Evolutionary conservation across 257 asterid genomes (phyloP), one percentile per base, ranked within the genome.

Genomic region (Salvia rosmarinus): DNA sequence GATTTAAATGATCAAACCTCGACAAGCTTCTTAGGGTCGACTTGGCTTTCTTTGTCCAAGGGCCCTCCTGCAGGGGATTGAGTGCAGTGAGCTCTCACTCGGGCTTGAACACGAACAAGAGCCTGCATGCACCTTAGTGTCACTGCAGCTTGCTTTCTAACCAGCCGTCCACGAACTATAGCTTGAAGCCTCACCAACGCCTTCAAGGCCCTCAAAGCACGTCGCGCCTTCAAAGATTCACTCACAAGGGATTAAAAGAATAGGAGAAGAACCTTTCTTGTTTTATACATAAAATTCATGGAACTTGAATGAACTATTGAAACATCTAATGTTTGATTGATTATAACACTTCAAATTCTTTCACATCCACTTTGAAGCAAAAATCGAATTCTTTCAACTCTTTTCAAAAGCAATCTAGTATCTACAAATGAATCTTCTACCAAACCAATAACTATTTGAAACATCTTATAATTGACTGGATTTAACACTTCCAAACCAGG

Each of bases 141-240:
- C 17, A 85, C 85, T 0, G 87, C 98, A 25, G 95, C 98, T 79
- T 95, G 95, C 75, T 87, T 89, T 66, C 99, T 83, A 5, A 95
- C 95, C 0, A 82, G 78, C 13, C 94, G 79, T 1, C 98, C 99
- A 0, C 99, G 93, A 37, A 95, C 92, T 51, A 91, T 87, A 5
- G 99, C 98, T 83, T 95, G 98, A 32, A 95, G 84, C 59, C 97
- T 80, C n/a, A 95, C 99, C 68, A 95, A 65, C 2, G 97, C 96
- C 79, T 69, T 91, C 70, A 95, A 64, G 13, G 99, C 99, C 84
- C 94, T 86, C 71, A 95, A 78, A 49, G 98, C 99, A 0, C 95
- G 89, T 49, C 85, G 85, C 13, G 99, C 99, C 99, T 95, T 60
- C 74, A 65, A 65, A 71, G 64, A 74, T 52, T 57, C 6, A 54